Percentiles rank a stretch among this genome's conserved stretches.
These are phyloP conservation scores for Paxillus rubicundulus DNA, from an alignment of 768 basidiomycete species.

Conservation along the genomic window DNA sequence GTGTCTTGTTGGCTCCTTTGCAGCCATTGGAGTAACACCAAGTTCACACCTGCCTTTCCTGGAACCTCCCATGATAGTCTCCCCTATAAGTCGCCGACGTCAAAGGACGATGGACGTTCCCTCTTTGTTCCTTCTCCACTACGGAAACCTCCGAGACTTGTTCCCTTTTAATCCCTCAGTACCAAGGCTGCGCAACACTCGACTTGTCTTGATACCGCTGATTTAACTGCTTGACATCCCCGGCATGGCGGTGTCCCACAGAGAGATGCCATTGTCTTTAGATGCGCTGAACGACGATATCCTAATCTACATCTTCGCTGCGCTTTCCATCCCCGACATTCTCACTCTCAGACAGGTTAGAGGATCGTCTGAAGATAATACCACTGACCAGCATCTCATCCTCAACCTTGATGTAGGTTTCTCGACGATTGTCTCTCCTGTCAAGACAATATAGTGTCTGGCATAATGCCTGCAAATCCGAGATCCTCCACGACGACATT, in stretches of 20 bases:
- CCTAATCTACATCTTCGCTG: slow-evolving; percentile 35
- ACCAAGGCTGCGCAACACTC: too few relatives aligned
- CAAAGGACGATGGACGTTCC: not conserved
- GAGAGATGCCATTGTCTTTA: slow-evolving; percentile 18
- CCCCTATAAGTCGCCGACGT: too few relatives aligned
- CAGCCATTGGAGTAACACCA: slow-evolving; percentile 36
- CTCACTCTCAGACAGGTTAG: slow-evolving; percentile 43
- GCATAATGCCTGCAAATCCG: slow-evolving; percentile 45
- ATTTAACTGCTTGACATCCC: not conserved
- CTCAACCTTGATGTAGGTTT: slow-evolving; percentile 39
- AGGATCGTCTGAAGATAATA: not conserved
- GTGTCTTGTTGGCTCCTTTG: slow-evolving; percentile 65
- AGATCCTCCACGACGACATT: slow-evolving; percentile 44
- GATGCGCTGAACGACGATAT: slow-evolving; percentile 37
- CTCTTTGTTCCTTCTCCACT: too few relatives aligned
- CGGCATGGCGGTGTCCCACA: not conserved
- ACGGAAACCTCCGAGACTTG: too few relatives aligned
- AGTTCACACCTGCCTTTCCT: too few relatives aligned
- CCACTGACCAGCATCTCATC: not conserved
- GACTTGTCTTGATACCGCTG: not conserved
- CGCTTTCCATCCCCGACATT: slow-evolving; percentile 41
- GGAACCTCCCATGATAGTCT: too few relatives aligned
- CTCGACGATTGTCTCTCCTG: slow-evolving; percentile 43
- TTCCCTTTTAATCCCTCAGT: too few relatives aligned
- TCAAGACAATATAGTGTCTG: slow-evolving; percentile 54